These are phyloP conservation scores for Crithidia expoeki DNA, from an alignment of 208 protist genomes.

Conservation along the genomic window DNA sequence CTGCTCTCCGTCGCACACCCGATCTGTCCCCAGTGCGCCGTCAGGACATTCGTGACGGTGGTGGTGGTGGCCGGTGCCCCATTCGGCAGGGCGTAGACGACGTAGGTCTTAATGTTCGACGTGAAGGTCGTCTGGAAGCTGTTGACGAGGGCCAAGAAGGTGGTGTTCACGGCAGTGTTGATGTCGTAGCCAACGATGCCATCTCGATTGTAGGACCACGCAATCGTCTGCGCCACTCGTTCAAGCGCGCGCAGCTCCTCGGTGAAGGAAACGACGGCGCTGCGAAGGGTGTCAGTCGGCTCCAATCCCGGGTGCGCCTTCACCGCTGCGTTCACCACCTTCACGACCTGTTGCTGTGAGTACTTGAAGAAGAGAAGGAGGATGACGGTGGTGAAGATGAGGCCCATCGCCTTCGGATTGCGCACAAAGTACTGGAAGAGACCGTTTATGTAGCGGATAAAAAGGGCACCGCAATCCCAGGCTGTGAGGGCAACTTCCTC, in stretches of 20 bases:
- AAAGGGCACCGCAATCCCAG: conserved; percentile 47
- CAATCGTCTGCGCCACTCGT: conserved; percentile 37
- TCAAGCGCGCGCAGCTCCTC: conserved; percentile 42
- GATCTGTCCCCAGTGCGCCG: conserved; percentile 44
- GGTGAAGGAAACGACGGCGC: conserved; percentile 51
- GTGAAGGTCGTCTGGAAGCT: conserved; percentile 39
- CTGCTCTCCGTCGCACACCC: conserved; percentile 32
- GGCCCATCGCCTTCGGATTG: conserved; percentile 56
- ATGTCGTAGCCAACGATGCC: conserved; percentile 38
- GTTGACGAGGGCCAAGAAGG: conserved; percentile 37
- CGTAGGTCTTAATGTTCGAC: conserved; percentile 42
- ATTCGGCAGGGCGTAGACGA: conserved; percentile 38
- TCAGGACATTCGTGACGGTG: background rate
- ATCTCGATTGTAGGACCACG: conserved; percentile 38
- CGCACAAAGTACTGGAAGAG: conserved; percentile 58
- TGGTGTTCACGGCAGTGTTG: conserved; percentile 16
- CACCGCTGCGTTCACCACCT: conserved; percentile 47
- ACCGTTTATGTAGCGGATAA: conserved; percentile 56
- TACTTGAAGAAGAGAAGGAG: conserved; percentile 70
- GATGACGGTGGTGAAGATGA: conserved; percentile 51
- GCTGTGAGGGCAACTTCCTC: conserved; percentile 36
- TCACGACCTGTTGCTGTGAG: conserved; percentile 54
- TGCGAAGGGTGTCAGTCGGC: conserved; percentile 45
- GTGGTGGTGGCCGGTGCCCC: background rate
- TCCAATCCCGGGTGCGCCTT: conserved; percentile 53